phyloP scores from a whole-genome alignment of 441 rosid species.

The Croton laevigatus region DNA sequence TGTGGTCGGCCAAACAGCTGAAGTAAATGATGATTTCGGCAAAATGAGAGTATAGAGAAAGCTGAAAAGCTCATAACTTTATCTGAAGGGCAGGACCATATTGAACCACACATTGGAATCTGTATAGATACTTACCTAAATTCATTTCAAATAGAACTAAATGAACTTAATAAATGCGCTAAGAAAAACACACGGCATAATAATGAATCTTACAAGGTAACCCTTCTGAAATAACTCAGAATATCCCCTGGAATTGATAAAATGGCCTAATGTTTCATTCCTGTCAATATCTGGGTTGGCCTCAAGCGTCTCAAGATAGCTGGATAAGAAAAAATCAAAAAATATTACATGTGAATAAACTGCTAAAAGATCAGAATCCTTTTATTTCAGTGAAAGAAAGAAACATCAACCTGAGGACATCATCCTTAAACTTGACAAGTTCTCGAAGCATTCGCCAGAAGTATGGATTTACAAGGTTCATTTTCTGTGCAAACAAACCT shows the following conservation, averaged over 20 bases:
- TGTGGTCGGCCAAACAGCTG: conserved; percentile 91
- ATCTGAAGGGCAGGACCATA: conserved; percentile 86
- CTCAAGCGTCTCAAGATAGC: conserved; percentile 65
- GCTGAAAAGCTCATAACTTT: conserved; percentile 82
- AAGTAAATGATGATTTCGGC: conserved; percentile 81
- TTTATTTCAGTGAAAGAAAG: not conserved
- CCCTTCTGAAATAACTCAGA: conserved; percentile 80
- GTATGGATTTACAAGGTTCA: conserved; percentile 55
- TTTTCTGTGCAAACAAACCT: conserved; percentile 77
- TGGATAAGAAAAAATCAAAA: conserved; percentile 12
- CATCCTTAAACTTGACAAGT: conserved; percentile 65
- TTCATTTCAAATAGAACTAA: no score
- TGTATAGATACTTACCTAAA: conserved; percentile 2
- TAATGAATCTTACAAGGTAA: conserved; percentile 57
- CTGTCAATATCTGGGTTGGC: conserved; percentile 56
- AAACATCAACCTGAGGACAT: conserved; percentile 42
- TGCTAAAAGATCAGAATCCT: no score
- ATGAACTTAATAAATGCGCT: not conserved
- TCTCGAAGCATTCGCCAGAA: conserved; percentile 90
- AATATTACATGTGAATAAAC: not conserved
- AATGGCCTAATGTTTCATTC: conserved; percentile 66
- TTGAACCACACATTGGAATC: conserved; percentile 86
- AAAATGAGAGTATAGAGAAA: conserved; percentile 82
- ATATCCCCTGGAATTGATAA: conserved; percentile 59
- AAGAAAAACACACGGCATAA: not conserved